phyloP scores from a whole-genome alignment of 108 stramenopile genomes.

The Cyclotella sp. region DNA sequence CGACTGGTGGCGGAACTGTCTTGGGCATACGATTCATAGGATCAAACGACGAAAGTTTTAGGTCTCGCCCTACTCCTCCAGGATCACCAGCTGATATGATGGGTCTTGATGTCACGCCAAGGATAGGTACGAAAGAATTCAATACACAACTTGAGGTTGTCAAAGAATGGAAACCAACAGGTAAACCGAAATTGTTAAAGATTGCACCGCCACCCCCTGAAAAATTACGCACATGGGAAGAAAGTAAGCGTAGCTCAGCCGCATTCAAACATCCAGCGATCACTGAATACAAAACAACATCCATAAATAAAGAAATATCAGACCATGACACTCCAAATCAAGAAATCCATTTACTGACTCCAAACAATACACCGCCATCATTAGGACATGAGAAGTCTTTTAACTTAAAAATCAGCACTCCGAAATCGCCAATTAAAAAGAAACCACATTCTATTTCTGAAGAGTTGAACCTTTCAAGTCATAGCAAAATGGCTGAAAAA shows the following conservation, averaged over 20 bases:
- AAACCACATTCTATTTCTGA: conserved; percentile 39
- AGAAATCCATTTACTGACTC: background rate
- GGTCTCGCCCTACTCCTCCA: conserved; percentile 9
- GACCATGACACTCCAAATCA: background rate
- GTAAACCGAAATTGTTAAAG: conserved; percentile 25
- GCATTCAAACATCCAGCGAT: background rate
- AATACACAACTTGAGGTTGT: background rate
- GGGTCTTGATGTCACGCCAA: conserved; percentile 22
- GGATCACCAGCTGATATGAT: conserved; percentile 8
- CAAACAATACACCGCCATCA: conserved; percentile 3
- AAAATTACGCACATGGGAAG: conserved; percentile 69
- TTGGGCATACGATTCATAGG: conserved; percentile 15
- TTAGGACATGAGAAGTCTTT: conserved; percentile 2
- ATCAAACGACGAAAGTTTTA: conserved; percentile 6
- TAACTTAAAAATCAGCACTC: conserved; percentile 35
- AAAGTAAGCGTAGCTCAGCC: conserved; percentile 23
- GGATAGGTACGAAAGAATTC: conserved; percentile 12
- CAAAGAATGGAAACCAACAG: background rate
- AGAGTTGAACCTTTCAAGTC: conserved; percentile 45
- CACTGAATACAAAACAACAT: background rate
- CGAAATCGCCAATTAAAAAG: conserved; percentile 44
- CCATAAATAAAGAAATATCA: background rate
- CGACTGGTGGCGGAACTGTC: conserved; percentile 14
- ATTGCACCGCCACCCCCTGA: conserved; percentile 72
- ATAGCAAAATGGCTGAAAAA: conserved; percentile 68